Base-by-base conservation (phyloP, 495 filamentous ascomycete genomes). In the Alectoria sarmentosa region DNA sequence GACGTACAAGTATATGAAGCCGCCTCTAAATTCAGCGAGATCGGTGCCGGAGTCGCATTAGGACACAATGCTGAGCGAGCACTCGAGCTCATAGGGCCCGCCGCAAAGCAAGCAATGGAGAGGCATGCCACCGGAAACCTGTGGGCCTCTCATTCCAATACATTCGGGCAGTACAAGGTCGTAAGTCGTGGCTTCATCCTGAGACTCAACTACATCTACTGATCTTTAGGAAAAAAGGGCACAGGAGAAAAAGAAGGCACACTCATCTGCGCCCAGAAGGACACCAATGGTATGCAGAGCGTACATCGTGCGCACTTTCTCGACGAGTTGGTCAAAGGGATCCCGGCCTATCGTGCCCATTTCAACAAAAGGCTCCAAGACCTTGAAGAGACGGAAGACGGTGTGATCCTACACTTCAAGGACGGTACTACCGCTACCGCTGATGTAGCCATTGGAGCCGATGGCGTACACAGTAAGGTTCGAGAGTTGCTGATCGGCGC, bases 401-500 rank as follows among this genome's bases (percentile, higher is more conserved):
- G 28, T 4, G 60, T 36, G 68, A 71, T 59, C 7, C 48, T 65
- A 38, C 30, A 37, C 62, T 71, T 66, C 63, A 66, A 58, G 65
- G 71, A 67, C 64, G 69, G 62, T 57, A 66, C 23, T 63, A 64
- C 38, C 68, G 69, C 37, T 67, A 66, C 26, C 48, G 74, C 72
- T 0, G 76, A 79, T 65, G 76, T 77, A 17, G 81, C 85, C 5
- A 71, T 88, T 32, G 83, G 83, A 0, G 83, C 82, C 66, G 84
- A 87, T 76, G 84, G 85, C 2, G 83, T 88, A 62, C 78, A 80
- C 65, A 80, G 77, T 1, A 72, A 68, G 34, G 76, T 81, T 6
- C 76, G 82, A 52, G 73, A 80, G 62, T 73, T 72, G 17, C 68
- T 86, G 36, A 62, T 86, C 0, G 76, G 78, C 10, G 77, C 77